These are phyloP conservation scores for Plasmodium ovale DNA, from an alignment of 169 alveolate genomes.

Conservation along the genomic window DNA sequence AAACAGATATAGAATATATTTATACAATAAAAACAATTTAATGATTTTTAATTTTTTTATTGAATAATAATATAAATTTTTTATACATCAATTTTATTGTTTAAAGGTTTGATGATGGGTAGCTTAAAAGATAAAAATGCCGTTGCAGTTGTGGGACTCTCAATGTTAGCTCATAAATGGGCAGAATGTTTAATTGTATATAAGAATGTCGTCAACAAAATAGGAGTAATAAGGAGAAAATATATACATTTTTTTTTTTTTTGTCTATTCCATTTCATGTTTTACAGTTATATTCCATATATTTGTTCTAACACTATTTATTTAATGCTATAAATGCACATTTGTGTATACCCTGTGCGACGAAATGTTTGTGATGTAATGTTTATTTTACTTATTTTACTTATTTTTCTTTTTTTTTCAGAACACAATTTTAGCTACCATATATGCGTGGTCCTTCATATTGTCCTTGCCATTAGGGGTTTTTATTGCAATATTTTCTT, in stretches of 20 bases:
- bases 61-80: background rate
- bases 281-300: constrained; percentile 17
- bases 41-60: constrained; percentile 5
- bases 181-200: constrained; percentile 65
- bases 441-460: constrained; percentile 73
- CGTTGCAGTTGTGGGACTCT: constrained; percentile 50
- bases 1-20: constrained; percentile 4
- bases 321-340: background rate
- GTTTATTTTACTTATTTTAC: background rate
- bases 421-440: constrained; percentile 36
- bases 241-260: constrained; percentile 11
- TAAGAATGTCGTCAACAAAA: constrained; percentile 55
- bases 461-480: constrained; percentile 71
- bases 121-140: constrained; percentile 72
- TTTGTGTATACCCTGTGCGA: background rate
- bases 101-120: constrained; percentile 68
- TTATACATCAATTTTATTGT: constrained; percentile 13
- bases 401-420: constrained; percentile 17
- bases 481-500: constrained; percentile 60
- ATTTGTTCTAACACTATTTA: background rate
- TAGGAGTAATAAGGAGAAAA: constrained; percentile 24
- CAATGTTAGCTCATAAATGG: constrained; percentile 76
- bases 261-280: background rate
- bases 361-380: too few relatives aligned
- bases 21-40: constrained; percentile 1